Base-by-base conservation (phyloP, 208 protist genomes). In the Acanthamoeba culbertsoni region DNA sequence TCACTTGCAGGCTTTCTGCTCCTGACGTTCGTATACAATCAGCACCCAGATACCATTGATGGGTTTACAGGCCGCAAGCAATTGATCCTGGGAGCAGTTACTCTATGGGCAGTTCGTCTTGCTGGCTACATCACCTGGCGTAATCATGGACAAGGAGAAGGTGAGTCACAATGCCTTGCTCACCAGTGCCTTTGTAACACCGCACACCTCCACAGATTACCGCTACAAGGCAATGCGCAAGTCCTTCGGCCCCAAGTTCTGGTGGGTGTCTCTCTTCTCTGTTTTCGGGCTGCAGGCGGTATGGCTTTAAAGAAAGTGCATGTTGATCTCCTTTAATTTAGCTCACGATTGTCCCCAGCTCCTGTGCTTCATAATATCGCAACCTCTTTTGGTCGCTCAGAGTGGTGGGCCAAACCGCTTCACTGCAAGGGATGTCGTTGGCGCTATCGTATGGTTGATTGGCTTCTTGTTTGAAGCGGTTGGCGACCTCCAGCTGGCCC, bases 401-500 rank as follows among this genome's bases (percentile, higher is more conserved):
- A 45, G n/a, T 6, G 42, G 46, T 23, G 86, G 86, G 1, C 59
- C 86, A 0, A 51, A 92, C 0, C 86, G 45, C 35, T 57, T 92
- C 35, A 84, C 65, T 4, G 26, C 35, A 18, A n/a, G 45, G 6
- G 89, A 93, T 28, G 1, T 45, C 14, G 40, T 77, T 16, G 89
- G 89, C 26, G 1, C 63, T 20, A 12, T 84, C 18, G 14, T 93
- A 7, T 77, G 89, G 63, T 33, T 93, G 35, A 16, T 84, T 12
- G 89, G 89, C 43, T 84, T 93, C 65, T 23, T 93, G 14, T 93
- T 93, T 62, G 89, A 93, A 84, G 68, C 65, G 0, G 68, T 77
- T 5, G 68, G 46, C 26, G 89, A 93, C 40, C 48, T 84, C 18
- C 89, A 93, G 65, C 46, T 93, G 63, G 89, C 89, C 26, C 5